Base-by-base conservation (phyloP, 2,329 filamentous ascomycete genomes). In the Fusarium praegraminearum region DNA sequence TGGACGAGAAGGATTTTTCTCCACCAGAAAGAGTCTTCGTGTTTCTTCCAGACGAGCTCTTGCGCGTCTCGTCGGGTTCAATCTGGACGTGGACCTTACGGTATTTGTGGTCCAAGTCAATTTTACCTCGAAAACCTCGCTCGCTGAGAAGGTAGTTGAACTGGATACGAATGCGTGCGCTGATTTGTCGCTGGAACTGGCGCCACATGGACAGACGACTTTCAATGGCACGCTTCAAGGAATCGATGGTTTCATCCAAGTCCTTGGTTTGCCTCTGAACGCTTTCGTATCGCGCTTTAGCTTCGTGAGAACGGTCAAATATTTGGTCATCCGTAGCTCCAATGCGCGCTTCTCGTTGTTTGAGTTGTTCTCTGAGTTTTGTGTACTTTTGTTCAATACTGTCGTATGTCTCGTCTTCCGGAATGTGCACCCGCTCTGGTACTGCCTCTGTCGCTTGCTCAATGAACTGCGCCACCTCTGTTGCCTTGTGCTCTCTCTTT, bases 1-100 rank as follows among this genome's bases (percentile, higher is more conserved):
- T 97, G 6, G 95, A 97, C 5, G 94, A 97, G 79, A 98, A 99
- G 0, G 95, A 98, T 79, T 99, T 99, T 78, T 99, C 96, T 32
- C 96, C 96, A 55, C 96, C 96, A 11, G 94, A 98, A 2, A 99
- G 84, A 1, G 95, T 98, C 81, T 93, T 97, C 26, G 96, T 95
- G 75, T 92, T 92, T 51, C 95, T 89, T 4, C 93, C 94, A 6
- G 87, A 85, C 24, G 87, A 88, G 65, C 87, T 90, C 72, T 86
- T 88, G 71, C 87, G 90, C 24, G 91, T 96, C 76, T 89, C 85
- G 65, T 91, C 89, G 0, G 89, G 89, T 76, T 91, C 88, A 65
- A 95, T 92, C 68, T 91, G 87, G 62, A 99, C 87, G 69, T 94
- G 90, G 38, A 99, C 87, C 58, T 87, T 84, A 72, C 91, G 91